A percentile compares a stretch with the other conserved stretches of the same genome.
These are phyloP conservation scores for Acer negundo DNA, from an alignment of 345 rosid genomes.

Conservation along the genomic window DNA sequence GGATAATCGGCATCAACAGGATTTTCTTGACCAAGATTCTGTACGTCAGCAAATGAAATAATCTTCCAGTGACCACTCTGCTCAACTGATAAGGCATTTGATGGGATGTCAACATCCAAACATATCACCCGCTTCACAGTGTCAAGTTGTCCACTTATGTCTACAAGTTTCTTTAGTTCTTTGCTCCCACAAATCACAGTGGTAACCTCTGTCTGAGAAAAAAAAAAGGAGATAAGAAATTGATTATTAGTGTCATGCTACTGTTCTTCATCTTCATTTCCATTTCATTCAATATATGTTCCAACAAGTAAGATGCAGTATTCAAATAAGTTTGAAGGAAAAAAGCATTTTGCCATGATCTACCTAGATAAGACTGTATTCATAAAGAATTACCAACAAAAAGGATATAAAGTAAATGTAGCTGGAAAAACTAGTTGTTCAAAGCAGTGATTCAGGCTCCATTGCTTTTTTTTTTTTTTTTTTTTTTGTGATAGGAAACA, in stretches of 20 bases:
- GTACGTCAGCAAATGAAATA: slow-evolving; percentile 61
- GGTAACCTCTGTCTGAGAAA: slow-evolving; percentile 81
- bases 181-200: slow-evolving; percentile 88
- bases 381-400: neutral
- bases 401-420: neutral
- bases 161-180: slow-evolving; percentile 83
- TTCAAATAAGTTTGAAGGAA: neutral
- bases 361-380: neutral
- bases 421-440: neutral
- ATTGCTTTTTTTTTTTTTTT: neutral
- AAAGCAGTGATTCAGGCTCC: neutral
- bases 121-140: slow-evolving; percentile 82
- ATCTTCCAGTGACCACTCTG: slow-evolving; percentile 60
- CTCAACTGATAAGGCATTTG: slow-evolving; percentile 42
- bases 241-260: neutral
- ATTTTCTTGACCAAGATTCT: slow-evolving; percentile 74
- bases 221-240: slow-evolving; percentile 18
- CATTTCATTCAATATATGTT: neutral
- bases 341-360: neutral
- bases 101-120: slow-evolving; percentile 79
- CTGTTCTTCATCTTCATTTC: neutral
- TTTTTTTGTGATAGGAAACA: too few relatives aligned
- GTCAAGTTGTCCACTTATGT: slow-evolving; percentile 86
- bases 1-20: slow-evolving; percentile 75
- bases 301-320: slow-evolving; percentile 9